Evolutionary conservation across 1,139 yeast genomes (phyloP), one percentile per base, ranked within the genome.

Genomic region (Hemisphaericaspora xylofermentans): DNA sequence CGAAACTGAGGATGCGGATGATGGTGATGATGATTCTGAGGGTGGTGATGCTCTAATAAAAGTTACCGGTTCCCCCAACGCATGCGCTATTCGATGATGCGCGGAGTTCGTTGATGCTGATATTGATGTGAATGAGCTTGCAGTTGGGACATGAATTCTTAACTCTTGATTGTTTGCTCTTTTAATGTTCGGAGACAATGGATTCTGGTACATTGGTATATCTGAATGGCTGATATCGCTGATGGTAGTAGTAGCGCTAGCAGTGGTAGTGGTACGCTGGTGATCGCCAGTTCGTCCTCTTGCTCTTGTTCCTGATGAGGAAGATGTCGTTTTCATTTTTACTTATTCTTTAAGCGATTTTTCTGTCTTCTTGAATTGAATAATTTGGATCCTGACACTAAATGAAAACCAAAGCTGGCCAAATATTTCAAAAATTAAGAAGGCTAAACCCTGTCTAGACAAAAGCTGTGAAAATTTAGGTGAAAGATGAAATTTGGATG

Each of bases 1-100:
- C 4, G 34, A 14, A 12, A 9, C 10, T 3, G 19, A 24, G 32
- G 19, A 22, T 13, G 9, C 10, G 7, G 15, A 18, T 26, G 24
- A 18, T 21, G 26, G 3, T 19, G 27, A 16, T 33, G 15, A 21
- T 29, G 17, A n/a, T 12, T 14, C 6, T 7, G 33, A 29, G 7
- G 21, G 9, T 29, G 33, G 33, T 31, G 34, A 15, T 12, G 34
- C n/a, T 13, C n/a, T 18, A 3, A 12, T 22, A 31, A 31, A 31
- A 6, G 16, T 4, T 5, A 26, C 29, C 10, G 48, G 48, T 32
- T 42, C 47, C 13, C 46, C 48, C 16, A 45, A 39, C 14, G 42
- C 21, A 3, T 24, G 24, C 16, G 29, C 29, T 14, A 26, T 26
- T 14, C 29, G 29, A 14, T 26, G 29, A 13, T 14, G 5, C 4